Evolutionary conservation across 2,329 filamentous ascomycete species (phyloP).

Genomic region (Neonectria punicea): DNA sequence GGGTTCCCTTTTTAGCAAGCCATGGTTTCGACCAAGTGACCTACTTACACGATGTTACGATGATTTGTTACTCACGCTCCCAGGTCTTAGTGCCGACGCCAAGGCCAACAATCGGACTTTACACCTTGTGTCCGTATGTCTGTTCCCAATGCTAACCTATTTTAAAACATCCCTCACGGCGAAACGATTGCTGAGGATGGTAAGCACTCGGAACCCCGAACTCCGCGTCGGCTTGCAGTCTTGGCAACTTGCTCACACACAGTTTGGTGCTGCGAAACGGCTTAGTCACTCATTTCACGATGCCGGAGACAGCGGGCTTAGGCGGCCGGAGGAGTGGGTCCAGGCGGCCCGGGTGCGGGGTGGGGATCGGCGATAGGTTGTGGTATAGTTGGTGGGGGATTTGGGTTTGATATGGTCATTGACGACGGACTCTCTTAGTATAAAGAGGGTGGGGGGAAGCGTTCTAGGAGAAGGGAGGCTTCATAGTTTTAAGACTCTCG

Average conservation of each 20-base stretch:
- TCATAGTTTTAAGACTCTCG: neutral
- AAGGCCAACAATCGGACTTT: neutral
- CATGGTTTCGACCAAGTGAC: neutral
- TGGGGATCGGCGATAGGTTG: neutral
- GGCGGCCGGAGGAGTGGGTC: constrained; percentile 15
- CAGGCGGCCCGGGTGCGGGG: neutral
- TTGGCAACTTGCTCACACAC: neutral
- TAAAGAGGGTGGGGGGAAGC: neutral
- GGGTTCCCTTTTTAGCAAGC: neutral
- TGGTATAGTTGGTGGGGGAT: neutral
- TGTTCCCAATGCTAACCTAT: neutral
- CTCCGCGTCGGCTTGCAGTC: neutral
- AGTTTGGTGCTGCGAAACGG: neutral
- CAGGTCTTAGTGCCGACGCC: neutral
- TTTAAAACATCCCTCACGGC: neutral
- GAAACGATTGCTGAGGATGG: neutral
- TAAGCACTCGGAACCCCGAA: neutral
- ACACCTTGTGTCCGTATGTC: neutral
- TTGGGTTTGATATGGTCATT: neutral
- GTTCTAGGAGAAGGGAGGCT: neutral
- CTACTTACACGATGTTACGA: neutral
- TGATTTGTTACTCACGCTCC: neutral
- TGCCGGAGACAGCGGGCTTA: constrained; percentile 19
- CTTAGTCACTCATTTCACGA: constrained; percentile 20
- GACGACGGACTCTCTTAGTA: neutral